phyloP scores from a whole-genome alignment of 1,284 basidiomycete species.

The Pyrrhoderma noxium region DNA sequence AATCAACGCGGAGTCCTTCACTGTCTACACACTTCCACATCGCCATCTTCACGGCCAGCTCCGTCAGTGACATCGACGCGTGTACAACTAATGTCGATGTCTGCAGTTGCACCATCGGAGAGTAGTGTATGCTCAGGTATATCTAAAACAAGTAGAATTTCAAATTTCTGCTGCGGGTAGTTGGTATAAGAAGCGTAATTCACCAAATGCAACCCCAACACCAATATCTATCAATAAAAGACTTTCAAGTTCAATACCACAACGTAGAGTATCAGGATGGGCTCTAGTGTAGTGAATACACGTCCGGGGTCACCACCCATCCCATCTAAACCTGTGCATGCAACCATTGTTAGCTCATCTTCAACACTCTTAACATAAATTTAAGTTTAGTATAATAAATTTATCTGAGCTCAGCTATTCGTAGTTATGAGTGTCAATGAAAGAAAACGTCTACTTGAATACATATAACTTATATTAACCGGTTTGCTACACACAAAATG shows the following conservation, averaged over 20 bases:
- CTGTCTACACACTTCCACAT: no score
- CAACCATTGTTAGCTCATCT: no score
- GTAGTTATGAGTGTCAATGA: no score
- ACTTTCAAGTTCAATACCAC: conserved; percentile 21
- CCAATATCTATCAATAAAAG: conserved; percentile 15
- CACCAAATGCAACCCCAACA: conserved; percentile 24
- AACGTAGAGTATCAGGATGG: no score
- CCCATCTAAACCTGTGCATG: background rate
- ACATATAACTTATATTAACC: no score
- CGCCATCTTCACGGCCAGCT: background rate
- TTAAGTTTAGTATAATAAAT: no score
- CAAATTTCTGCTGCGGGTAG: background rate
- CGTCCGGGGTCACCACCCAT: background rate
- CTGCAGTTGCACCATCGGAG: background rate
- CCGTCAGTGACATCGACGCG: conserved; percentile 3
- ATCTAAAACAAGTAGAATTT: background rate
- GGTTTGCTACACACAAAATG: no score
- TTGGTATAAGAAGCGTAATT: conserved; percentile 5
- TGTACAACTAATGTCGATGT: background rate
- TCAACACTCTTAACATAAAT: no score
- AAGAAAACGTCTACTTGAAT: no score
- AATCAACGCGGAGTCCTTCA: no score
- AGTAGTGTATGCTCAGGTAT: background rate
- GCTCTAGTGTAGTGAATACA: background rate
- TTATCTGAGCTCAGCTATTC: no score